Evolutionary conservation across 139 green algal genomes (phyloP), one percentile per base, ranked within the genome.

Genomic region (Tetraselmis chui): DNA sequence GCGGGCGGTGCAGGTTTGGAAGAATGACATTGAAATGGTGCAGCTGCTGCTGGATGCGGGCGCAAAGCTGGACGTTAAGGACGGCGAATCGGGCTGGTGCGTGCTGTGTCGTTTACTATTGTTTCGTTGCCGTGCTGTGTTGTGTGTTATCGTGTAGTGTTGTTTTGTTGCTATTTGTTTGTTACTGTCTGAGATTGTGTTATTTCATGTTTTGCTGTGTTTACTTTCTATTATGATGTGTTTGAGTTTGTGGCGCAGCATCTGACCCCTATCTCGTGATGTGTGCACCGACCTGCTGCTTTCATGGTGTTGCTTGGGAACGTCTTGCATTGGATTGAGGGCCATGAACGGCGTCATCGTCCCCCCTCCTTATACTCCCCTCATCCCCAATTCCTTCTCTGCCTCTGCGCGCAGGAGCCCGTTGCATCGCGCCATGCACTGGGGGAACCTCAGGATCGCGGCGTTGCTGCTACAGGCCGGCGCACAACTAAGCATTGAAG

Each of bases 341-440:
- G n/a, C n/a, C n/a, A n/a, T n/a, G n/a, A n/a, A n/a, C n/a, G n/a
- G n/a, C n/a, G n/a, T n/a, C n/a, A n/a, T n/a, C n/a, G n/a, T n/a
- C n/a, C n/a, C n/a, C n/a, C n/a, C n/a, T n/a, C n/a, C n/a, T n/a
- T n/a, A n/a, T n/a, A n/a, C n/a, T n/a, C n/a, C n/a, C n/a, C n/a
- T n/a, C n/a, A n/a, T n/a, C n/a, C n/a, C n/a, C n/a, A n/a, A n/a
- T n/a, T n/a, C n/a, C n/a, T n/a, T n/a, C n/a, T n/a, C n/a, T n/a
- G n/a, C n/a, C n/a, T n/a, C n/a, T n/a, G n/a, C n/a, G n/a, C n/a
- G 77, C 86, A 89, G 94, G 93, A 94, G 90, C 0, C 24, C 87
- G 2, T 85, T 99, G 31, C 96, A 99, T 87, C 87, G 89, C 24
- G 93, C 95, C 0, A 88, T 98, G 28, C 95, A 99, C 88, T 92